phyloP scores from a whole-genome alignment of 2,329 filamentous ascomycete genomes.

The Arthrobotrys conoides region DNA sequence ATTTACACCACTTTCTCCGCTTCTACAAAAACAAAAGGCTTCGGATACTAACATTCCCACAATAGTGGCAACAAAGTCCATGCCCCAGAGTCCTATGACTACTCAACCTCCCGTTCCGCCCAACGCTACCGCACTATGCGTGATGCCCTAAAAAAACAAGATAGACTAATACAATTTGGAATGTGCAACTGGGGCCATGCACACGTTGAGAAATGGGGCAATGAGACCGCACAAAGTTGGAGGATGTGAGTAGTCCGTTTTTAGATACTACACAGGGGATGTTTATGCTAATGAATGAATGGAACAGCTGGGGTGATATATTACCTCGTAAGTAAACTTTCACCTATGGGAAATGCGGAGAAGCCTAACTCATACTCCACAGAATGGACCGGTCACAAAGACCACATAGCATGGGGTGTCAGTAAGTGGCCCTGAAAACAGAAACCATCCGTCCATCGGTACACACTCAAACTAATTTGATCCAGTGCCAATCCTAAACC shows the following conservation, averaged over 20 bases:
- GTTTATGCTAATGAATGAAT: not conserved
- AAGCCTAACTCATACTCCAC: not conserved
- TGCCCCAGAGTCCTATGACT: slow-evolving; percentile 71
- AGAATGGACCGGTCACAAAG: slow-evolving; percentile 65
- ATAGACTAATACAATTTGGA: slow-evolving; percentile 70
- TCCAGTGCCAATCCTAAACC: slow-evolving; percentile 66
- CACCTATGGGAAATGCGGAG: too few species aligned
- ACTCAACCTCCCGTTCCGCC: slow-evolving; percentile 69
- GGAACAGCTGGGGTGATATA: slow-evolving; percentile 50
- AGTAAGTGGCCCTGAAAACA: slow-evolving; percentile 49
- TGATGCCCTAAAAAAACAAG: slow-evolving; percentile 69
- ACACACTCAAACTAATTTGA: slow-evolving; percentile 32
- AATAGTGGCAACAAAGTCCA: slow-evolving; percentile 53
- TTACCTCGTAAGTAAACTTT: slow-evolving; percentile 32
- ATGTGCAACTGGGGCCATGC: slow-evolving; percentile 73
- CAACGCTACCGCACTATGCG: slow-evolving; percentile 71
- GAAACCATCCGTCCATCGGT: not conserved
- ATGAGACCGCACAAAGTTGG: slow-evolving; percentile 70
- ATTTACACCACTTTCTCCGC: slow-evolving; percentile 21
- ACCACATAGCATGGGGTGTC: slow-evolving; percentile 62
- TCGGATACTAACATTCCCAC: slow-evolving; percentile 67
- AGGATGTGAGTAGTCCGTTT: slow-evolving; percentile 63
- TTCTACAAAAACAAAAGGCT: slow-evolving; percentile 34
- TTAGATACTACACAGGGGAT: not conserved
- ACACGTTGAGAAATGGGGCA: slow-evolving; percentile 71